phyloP scores from a whole-genome alignment of 441 rosid species.

The Populus hybrid region DNA sequence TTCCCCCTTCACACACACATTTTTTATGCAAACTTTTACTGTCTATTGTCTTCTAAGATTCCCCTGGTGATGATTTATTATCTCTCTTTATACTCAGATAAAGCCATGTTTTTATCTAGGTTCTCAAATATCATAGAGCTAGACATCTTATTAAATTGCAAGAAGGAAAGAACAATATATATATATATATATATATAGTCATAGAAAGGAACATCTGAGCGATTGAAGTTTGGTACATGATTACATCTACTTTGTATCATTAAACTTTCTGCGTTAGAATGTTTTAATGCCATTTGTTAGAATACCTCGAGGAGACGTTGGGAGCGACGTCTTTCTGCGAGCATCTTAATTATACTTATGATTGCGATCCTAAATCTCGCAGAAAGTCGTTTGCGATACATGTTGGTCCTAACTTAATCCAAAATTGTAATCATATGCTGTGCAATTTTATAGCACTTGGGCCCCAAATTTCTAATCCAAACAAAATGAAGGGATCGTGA shows the following conservation, averaged over 20 bases:
- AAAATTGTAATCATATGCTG: neutral
- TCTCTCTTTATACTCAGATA: neutral
- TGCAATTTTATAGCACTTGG: neutral
- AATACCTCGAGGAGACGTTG: neutral
- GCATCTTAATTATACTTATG: neutral
- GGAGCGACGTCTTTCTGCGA: neutral
- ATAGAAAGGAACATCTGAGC: neutral
- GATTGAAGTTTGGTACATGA: neutral
- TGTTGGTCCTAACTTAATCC: neutral
- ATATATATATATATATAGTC: neutral
- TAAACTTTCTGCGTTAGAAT: neutral
- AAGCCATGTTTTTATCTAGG: neutral
- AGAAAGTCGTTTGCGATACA: neutral
- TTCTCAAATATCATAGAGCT: neutral
- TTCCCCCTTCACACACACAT: neutral
- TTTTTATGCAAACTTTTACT: neutral
- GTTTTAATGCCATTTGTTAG: neutral
- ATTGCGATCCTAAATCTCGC: neutral
- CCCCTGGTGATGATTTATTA: neutral
- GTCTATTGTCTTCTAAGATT: neutral
- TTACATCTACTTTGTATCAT: neutral
- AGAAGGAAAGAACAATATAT: neutral
- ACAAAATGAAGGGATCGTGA: too few relatives aligned
- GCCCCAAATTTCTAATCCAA: neutral
- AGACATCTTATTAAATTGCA: neutral